Percentiles rank a stretch among this genome's conserved stretches.
These are phyloP conservation scores for Cornus florida DNA, from an alignment of 148 eudicot species.

Conservation along the genomic window DNA sequence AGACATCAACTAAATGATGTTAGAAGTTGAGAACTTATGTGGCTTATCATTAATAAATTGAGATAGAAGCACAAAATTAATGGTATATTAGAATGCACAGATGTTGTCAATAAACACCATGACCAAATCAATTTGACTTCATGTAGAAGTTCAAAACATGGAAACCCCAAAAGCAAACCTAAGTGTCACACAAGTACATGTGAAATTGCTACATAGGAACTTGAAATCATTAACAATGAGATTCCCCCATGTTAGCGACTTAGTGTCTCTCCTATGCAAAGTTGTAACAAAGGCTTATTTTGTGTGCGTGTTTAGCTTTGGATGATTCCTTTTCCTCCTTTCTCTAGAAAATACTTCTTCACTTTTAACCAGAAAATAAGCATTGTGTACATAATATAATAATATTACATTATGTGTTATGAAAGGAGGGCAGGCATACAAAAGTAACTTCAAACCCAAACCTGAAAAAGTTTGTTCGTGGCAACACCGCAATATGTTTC, in stretches of 20 bases:
- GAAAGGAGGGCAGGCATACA: background rate
- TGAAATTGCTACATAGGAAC: background rate
- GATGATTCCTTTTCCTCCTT: background rate
- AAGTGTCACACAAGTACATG: background rate
- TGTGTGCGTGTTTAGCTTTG: background rate
- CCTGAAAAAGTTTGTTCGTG: slow-evolving; percentile 86
- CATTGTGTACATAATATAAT: no score
- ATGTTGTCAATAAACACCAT: background rate
- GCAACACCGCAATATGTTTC: slow-evolving; percentile 76
- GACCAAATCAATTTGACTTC: background rate
- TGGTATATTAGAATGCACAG: background rate
- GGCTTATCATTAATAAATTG: background rate
- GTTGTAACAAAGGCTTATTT: background rate
- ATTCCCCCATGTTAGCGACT: no score
- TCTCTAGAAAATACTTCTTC: background rate
- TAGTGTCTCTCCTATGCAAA: no score
- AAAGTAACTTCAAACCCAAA: slow-evolving; percentile 16
- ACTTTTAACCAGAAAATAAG: background rate
- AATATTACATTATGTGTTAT: background rate
- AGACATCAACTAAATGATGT: background rate
- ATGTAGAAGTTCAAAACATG: background rate
- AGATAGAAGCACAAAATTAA: background rate
- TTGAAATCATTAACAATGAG: background rate
- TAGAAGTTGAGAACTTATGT: background rate
- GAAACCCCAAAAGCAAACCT: background rate